Percentiles rank a stretch among this genome's conserved stretches.
These are phyloP conservation scores for Beauveria sp. DNA, from an alignment of 2,329 filamentous ascomycete genomes.

Conservation along the genomic window DNA sequence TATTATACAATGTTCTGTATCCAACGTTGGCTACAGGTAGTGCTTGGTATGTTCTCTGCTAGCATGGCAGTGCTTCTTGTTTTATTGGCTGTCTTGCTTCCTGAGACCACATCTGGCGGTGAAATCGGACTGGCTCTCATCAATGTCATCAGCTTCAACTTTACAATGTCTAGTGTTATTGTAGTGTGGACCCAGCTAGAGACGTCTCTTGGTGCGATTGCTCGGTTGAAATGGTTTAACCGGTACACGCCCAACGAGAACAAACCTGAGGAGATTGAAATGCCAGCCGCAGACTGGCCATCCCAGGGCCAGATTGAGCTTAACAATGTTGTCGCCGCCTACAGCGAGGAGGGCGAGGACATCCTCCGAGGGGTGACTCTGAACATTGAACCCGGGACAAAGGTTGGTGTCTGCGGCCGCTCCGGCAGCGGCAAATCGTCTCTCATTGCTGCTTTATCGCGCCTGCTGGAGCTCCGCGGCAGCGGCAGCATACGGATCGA, in stretches of 20 bases:
- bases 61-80: slow-evolving; percentile 9
- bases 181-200: slow-evolving; percentile 29
- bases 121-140: slow-evolving; percentile 17
- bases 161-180: slow-evolving; percentile 25
- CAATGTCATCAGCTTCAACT: slow-evolving; percentile 22
- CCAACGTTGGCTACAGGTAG: slow-evolving; percentile 45
- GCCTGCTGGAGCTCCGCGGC: slow-evolving; percentile 35
- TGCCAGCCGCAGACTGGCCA: slow-evolving; percentile 20
- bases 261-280: background rate
- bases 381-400: slow-evolving; percentile 29
- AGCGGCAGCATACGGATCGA: slow-evolving; percentile 34
- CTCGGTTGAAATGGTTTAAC: slow-evolving; percentile 26
- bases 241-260: slow-evolving; percentile 22
- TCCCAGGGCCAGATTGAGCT: slow-evolving; percentile 20
- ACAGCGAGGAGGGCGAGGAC: slow-evolving; percentile 11
- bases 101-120: background rate
- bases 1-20: slow-evolving; percentile 45
- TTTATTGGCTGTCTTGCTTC: slow-evolving; percentile 4
- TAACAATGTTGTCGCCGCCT: slow-evolving; percentile 19
- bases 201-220: slow-evolving; percentile 28
- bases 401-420: slow-evolving; percentile 43
- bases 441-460: slow-evolving; percentile 37
- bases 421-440: slow-evolving; percentile 46
- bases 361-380: slow-evolving; percentile 16
- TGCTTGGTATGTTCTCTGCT: slow-evolving; percentile 44